Conservation (phyloP, 2,329 filamentous ascomycete species). For the Aspergillus unguis region DNA sequence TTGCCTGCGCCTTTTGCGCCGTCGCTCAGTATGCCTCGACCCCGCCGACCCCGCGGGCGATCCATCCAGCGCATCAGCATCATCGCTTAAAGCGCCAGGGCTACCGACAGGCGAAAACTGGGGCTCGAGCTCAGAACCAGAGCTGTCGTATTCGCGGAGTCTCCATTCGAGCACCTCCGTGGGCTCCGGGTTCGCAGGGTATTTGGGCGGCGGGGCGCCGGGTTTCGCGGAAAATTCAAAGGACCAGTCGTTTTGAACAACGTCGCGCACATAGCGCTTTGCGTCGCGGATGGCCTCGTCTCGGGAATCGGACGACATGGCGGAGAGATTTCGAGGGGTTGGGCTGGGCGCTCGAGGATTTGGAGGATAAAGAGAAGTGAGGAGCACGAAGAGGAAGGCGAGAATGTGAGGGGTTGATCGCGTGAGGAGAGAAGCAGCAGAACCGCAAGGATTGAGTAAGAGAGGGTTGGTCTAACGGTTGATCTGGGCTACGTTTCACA, state of each 20-base stretch:
- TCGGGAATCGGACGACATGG: slow-evolving; percentile 29
- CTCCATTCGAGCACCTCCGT: slow-evolving; percentile 35
- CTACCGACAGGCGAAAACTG: slow-evolving; percentile 14
- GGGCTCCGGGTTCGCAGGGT: slow-evolving; percentile 22
- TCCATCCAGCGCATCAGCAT: slow-evolving; percentile 8
- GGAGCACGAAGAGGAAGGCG: background rate
- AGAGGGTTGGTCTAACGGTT: background rate
- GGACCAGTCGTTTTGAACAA: slow-evolving; percentile 44
- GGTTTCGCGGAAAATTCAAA: slow-evolving; percentile 28
- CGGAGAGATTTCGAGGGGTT: background rate
- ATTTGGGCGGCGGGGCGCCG: slow-evolving; percentile 18
- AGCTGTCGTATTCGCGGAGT: slow-evolving; percentile 36
- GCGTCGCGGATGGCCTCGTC: slow-evolving; percentile 41
- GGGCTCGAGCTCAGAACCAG: slow-evolving; percentile 37
- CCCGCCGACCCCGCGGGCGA: slow-evolving; percentile 26
- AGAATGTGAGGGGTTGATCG: slow-evolving; percentile 18
- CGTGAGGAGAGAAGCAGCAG: slow-evolving; percentile 10
- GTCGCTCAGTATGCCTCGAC: slow-evolving; percentile 50
- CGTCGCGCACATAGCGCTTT: slow-evolving; percentile 39
- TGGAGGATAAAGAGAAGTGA: background rate
- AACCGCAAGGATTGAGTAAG: background rate
- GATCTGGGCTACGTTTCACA: background rate
- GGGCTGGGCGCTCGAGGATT: background rate
- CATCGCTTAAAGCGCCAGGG: background rate
- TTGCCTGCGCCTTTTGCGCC: slow-evolving; percentile 55